These are phyloP conservation scores for Cichorium intybus DNA, from an alignment of 140 eudicot species.

Conservation along the genomic window DNA sequence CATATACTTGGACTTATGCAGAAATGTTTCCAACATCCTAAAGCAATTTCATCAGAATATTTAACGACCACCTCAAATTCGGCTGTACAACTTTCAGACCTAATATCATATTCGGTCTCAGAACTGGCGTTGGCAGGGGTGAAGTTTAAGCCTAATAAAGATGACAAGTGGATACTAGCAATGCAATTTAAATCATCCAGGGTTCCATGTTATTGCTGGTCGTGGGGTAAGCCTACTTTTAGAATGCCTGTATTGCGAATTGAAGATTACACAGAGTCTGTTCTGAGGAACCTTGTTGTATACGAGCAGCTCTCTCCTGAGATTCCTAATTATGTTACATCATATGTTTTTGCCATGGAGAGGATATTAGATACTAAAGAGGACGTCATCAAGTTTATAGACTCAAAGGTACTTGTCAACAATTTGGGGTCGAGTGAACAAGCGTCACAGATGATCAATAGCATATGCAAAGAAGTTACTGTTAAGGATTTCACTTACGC, in stretches of 20 bases:
- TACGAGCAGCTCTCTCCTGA: slow-evolving; percentile 20
- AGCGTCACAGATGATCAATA: slow-evolving; percentile 18
- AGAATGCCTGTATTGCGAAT: slow-evolving; percentile 9
- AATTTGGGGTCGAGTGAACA: slow-evolving; percentile 20
- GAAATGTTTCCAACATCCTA: too few species aligned
- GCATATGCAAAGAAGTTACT: slow-evolving; percentile 19
- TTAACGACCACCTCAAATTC: too few species aligned
- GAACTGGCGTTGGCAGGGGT: too few species aligned
- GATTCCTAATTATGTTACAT: slow-evolving; percentile 1
- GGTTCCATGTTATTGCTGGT: too few species aligned
- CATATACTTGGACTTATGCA: too few species aligned
- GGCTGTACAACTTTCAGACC: too few species aligned
- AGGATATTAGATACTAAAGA: slow-evolving; percentile 20
- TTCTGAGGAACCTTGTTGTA: slow-evolving; percentile 24
- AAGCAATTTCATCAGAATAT: too few species aligned
- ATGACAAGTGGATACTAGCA: too few species aligned
- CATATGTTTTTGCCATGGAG: slow-evolving; percentile 29
- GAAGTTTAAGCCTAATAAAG: too few species aligned
- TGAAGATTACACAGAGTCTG: slow-evolving; percentile 17
- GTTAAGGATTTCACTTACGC: slow-evolving; percentile 8
- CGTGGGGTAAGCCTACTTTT: slow-evolving; percentile 9
- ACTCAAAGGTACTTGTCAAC: slow-evolving; percentile 12
- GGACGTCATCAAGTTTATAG: slow-evolving; percentile 9
- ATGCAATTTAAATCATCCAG: too few species aligned
- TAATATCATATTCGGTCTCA: too few species aligned